Evolutionary conservation across 495 filamentous ascomycete genomes (phyloP).

Genomic region (Podospora sp.): DNA sequence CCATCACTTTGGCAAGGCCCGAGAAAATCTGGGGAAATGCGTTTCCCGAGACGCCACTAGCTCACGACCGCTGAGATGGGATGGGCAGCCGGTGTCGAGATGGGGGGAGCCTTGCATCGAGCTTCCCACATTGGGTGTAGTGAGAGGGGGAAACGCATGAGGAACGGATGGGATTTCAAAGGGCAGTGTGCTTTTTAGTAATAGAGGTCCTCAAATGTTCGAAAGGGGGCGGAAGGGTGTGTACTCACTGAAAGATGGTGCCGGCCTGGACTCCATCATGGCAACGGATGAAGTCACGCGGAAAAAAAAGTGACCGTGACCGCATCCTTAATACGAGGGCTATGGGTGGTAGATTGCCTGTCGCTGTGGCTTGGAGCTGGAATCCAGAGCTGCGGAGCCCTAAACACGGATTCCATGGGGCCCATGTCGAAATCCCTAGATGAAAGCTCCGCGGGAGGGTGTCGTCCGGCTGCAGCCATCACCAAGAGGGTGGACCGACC

Average conservation of each 20-base stretch:
- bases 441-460: conserved; percentile 16
- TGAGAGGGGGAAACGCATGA: neutral
- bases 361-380: conserved; percentile 22
- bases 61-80: neutral
- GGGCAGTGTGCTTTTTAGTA: neutral
- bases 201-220: neutral
- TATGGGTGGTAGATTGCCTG: conserved; percentile 21
- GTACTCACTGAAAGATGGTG: neutral
- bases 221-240: neutral
- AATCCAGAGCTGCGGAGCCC: conserved; percentile 9
- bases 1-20: too few species aligned
- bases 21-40: conserved; percentile 15
- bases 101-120: neutral
- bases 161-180: neutral
- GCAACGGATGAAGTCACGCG: conserved; percentile 24
- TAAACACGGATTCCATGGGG: conserved; percentile 17
- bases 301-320: conserved; percentile 19
- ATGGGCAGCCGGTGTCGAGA: too few species aligned
- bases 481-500: conserved; percentile 19
- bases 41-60: conserved; percentile 7
- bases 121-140: neutral
- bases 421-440: conserved; percentile 15
- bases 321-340: conserved; percentile 20
- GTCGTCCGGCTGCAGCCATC: conserved; percentile 20
- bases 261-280: neutral